These are phyloP conservation scores for Apostasia ramifera DNA, from an alignment of 106 monocot species.

Conservation along the genomic window DNA sequence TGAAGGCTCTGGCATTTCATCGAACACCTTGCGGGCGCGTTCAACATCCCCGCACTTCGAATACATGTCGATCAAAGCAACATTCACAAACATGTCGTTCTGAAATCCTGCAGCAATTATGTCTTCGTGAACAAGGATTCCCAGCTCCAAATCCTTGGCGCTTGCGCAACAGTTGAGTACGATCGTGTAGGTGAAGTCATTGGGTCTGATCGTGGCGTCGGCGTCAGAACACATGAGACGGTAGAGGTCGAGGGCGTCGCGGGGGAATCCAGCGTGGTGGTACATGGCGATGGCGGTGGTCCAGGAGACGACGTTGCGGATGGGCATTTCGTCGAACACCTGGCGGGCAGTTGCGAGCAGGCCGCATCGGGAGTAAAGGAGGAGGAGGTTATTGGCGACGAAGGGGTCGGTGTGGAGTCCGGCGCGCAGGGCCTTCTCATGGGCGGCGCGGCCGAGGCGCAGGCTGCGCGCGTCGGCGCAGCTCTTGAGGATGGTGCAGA, in stretches of 20 bases:
- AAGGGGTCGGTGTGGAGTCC: conserved; percentile 22
- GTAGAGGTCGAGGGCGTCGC: conserved; percentile 21
- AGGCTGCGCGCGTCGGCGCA: conserved; percentile 32
- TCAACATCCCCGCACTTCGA: conserved; percentile 25
- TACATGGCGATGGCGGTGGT: conserved; percentile 36
- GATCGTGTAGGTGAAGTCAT: conserved; percentile 29
- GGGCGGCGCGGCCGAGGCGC: conserved; percentile 27
- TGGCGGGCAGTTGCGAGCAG: conserved; percentile 11
- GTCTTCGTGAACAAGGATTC: conserved; percentile 19
- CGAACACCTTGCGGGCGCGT: conserved; percentile 22
- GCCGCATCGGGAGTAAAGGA: conserved; percentile 18
- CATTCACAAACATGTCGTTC: conserved; percentile 18
- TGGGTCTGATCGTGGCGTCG: conserved; percentile 7
- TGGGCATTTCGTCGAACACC: conserved; percentile 31
- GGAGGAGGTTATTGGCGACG: conserved; percentile 23
- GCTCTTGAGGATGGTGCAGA: conserved; percentile 35
- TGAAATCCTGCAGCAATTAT: conserved; percentile 13
- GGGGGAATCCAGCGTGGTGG: conserved; percentile 20
- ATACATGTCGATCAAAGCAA: conserved; percentile 39
- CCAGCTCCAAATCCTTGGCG: conserved; percentile 16
- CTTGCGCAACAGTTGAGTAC: conserved; percentile 23
- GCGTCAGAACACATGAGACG: conserved; percentile 8
- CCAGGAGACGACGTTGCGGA: conserved; percentile 27
- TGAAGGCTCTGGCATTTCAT: not conserved
- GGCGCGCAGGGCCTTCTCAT: conserved; percentile 11